Percentiles rank a stretch among this genome's conserved stretches.
These are phyloP conservation scores for Penicillium flavigenum DNA, from an alignment of 495 filamentous ascomycete species.

Conservation along the genomic window DNA sequence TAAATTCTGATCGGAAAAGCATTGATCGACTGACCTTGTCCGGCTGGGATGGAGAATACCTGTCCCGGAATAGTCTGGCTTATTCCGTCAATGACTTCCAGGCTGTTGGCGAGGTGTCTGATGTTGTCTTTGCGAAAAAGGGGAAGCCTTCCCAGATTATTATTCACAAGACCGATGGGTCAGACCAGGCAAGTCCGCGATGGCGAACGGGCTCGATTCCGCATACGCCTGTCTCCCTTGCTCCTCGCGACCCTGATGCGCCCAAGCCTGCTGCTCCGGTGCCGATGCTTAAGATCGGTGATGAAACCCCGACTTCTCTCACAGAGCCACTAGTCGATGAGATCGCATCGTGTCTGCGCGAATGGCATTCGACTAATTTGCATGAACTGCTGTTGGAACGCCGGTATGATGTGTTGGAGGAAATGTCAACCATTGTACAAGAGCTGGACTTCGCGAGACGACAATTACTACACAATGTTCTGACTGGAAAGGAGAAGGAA, in stretches of 20 bases:
- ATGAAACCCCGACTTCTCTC: conserved; percentile 86
- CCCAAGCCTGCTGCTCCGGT: conserved; percentile 88
- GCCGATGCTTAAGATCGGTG: conserved; percentile 94
- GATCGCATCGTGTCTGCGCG: conserved; percentile 90
- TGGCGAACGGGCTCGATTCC: conserved; percentile 34
- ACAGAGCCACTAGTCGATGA: conserved; percentile 95
- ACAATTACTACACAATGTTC: conserved; percentile 88
- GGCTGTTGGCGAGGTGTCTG: conserved; percentile 33
- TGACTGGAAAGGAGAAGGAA: conserved; percentile 79
- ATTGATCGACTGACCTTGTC: conserved; percentile 24
- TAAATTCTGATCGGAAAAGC: conserved; percentile 37
- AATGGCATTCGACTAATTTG: conserved; percentile 97
- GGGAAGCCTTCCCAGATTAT: conserved; percentile 44
- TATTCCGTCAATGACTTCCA: conserved; percentile 32
- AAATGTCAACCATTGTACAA: conserved; percentile 73
- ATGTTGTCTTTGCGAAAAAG: conserved; percentile 44
- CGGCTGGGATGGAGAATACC: conserved; percentile 21
- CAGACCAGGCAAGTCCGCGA: conserved; percentile 32
- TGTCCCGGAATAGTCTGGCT: conserved; percentile 32
- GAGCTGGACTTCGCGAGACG: conserved; percentile 78
- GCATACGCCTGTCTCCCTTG: conserved; percentile 35
- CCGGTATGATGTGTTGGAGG: conserved; percentile 77
- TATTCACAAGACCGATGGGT: conserved; percentile 41
- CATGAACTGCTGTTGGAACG: conserved; percentile 86
- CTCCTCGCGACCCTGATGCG: conserved; percentile 51